Conservation (phyloP, 305 asterid species). For the Fraxinus nigra region DNA sequence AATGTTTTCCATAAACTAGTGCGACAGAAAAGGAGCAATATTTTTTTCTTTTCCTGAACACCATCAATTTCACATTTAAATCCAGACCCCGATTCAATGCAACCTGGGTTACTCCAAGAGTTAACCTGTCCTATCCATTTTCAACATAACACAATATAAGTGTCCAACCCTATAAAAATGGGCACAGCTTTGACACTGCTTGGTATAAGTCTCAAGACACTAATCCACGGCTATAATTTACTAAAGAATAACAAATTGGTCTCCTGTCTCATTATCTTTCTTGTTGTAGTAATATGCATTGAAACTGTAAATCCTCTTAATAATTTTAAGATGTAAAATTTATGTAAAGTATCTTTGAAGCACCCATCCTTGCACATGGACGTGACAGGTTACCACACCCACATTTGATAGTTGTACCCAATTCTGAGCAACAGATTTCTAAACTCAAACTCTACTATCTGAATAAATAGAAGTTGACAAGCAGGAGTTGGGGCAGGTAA, state of each 20-base stretch:
- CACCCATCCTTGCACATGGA: neutral
- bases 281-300: neutral
- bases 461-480: neutral
- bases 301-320: neutral
- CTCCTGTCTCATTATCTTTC: neutral
- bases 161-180: neutral
- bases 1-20: neutral
- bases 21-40: neutral
- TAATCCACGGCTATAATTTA: neutral
- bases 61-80: neutral
- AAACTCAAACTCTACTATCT: neutral
- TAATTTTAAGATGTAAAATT: neutral
- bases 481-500: neutral
- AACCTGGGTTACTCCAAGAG: neutral
- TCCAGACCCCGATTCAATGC: neutral
- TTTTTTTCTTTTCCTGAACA: neutral
- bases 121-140: neutral
- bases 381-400: neutral
- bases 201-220: neutral
- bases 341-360: neutral
- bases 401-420: neutral
- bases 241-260: neutral
- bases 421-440: neutral
- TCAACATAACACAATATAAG: neutral
- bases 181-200: neutral